Percentiles rank a stretch among this genome's conserved stretches.
Evolutionary conservation across 1,284 basidiomycete species (phyloP).

Genomic region (Puccinia coronata): DNA sequence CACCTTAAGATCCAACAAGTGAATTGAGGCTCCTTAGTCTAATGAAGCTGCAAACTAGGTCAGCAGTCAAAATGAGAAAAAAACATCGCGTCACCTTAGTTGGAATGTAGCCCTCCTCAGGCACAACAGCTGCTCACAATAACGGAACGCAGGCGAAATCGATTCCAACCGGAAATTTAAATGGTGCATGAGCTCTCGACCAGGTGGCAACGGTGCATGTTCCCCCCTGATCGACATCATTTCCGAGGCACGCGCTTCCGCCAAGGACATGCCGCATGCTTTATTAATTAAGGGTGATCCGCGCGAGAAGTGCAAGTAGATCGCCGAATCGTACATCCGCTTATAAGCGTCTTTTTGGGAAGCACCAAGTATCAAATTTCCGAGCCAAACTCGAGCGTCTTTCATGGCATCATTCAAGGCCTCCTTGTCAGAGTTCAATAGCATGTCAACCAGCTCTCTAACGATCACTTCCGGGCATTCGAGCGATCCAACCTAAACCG

Average conservation of each 20-base stretch:
- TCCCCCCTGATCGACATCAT: slow-evolving; percentile 42
- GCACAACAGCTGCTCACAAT: slow-evolving; percentile 84
- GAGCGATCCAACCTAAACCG: slow-evolving; percentile 62
- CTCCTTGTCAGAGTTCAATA: slow-evolving; percentile 64
- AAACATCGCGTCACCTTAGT: slow-evolving; percentile 65
- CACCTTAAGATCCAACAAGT: slow-evolving; percentile 60
- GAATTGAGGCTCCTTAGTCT: slow-evolving; percentile 51
- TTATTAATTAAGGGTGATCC: slow-evolving; percentile 79
- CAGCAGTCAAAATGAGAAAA: neutral
- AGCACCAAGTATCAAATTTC: slow-evolving; percentile 72
- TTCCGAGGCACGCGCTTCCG: slow-evolving; percentile 45
- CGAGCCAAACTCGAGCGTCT: slow-evolving; percentile 62
- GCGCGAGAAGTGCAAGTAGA: slow-evolving; percentile 83
- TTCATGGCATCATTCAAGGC: slow-evolving; percentile 34
- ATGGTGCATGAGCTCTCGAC: slow-evolving; percentile 60
- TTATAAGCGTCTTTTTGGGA: slow-evolving; percentile 78
- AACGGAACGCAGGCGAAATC: slow-evolving; percentile 87
- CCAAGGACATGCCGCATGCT: slow-evolving; percentile 54
- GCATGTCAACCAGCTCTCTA: slow-evolving; percentile 77
- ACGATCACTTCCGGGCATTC: slow-evolving; percentile 70
- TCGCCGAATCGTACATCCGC: slow-evolving; percentile 79
- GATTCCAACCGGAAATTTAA: slow-evolving; percentile 71
- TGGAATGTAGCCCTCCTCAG: slow-evolving; percentile 86
- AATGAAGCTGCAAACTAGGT: slow-evolving; percentile 52
- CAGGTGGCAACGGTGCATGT: neutral